Percentiles rank a stretch among this genome's conserved stretches.
Evolutionary conservation across 306 rosid species (phyloP).

Genomic region (Cucurbita ficifolia): DNA sequence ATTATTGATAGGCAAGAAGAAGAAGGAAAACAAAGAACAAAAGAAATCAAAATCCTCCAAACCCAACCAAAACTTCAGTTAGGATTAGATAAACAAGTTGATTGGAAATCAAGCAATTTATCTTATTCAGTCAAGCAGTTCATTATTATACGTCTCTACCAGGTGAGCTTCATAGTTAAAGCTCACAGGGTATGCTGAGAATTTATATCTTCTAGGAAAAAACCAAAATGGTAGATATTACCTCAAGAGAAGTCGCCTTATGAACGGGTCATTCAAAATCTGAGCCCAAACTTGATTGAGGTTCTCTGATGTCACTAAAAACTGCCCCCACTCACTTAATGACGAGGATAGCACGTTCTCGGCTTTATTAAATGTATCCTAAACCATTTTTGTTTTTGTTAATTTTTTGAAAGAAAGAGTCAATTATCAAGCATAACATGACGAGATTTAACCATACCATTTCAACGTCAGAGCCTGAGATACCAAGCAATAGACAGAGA

Average conservation of each 20-base stretch:
- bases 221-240: constrained; percentile 3
- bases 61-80: neutral
- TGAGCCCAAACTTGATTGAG: constrained; percentile 86
- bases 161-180: too few species aligned
- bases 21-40: neutral
- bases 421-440: constrained; percentile 5
- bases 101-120: neutral
- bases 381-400: constrained; percentile 15
- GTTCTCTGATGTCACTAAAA: constrained; percentile 40
- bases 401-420: neutral
- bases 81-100: neutral
- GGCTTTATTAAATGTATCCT: constrained; percentile 68
- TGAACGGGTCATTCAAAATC: constrained; percentile 64
- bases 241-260: constrained; percentile 86
- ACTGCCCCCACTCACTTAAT: constrained; percentile 52
- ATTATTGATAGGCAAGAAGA: neutral
- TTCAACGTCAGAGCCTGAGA: constrained; percentile 57
- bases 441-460: constrained; percentile 30
- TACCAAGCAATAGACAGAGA: constrained; percentile 61
- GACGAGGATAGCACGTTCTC: constrained; percentile 52
- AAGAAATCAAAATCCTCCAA: neutral
- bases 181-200: neutral
- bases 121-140: neutral
- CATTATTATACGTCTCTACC: neutral
- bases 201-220: neutral